These are phyloP conservation scores for Pythium oligandrum DNA, from an alignment of 352 stramenopile genomes.

Conservation along the genomic window DNA sequence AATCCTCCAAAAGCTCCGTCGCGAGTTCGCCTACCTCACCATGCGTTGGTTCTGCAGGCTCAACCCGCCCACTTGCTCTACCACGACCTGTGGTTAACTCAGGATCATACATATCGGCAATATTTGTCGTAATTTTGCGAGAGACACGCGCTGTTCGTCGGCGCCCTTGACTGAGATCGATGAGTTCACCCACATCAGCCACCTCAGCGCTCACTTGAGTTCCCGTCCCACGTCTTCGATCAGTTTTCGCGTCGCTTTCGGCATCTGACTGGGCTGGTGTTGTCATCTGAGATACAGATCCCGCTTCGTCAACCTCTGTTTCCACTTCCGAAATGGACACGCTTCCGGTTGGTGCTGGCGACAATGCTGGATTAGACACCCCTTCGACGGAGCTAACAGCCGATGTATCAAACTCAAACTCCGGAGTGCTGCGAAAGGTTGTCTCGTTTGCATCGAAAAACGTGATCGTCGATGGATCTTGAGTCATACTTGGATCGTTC, in stretches of 20 bases:
- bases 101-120: conserved; percentile 74
- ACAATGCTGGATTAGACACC: conserved; percentile 10
- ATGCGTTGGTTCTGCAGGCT: conserved; percentile 42
- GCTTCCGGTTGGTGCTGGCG: conserved; percentile 10
- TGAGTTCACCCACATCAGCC: conserved; percentile 12
- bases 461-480: conserved; percentile 22
- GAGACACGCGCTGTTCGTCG: conserved; percentile 59
- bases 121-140: conserved; percentile 74
- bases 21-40: conserved; percentile 65
- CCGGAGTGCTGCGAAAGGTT: conserved; percentile 43
- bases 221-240: background rate
- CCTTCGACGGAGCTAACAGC: conserved; percentile 9
- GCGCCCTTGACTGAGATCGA: conserved; percentile 13
- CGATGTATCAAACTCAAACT: conserved; percentile 42
- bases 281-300: conserved; percentile 62
- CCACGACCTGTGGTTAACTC: conserved; percentile 38
- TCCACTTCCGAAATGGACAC: conserved; percentile 45
- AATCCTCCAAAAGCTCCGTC: conserved; percentile 65
- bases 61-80: conserved; percentile 11
- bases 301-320: conserved; percentile 45
- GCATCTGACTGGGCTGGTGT: conserved; percentile 64
- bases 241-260: conserved; percentile 28
- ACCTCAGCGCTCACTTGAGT: background rate
- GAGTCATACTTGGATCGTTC: conserved; percentile 44
- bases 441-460: conserved; percentile 68